A percentile compares a stretch with the other conserved stretches of the same genome.
phyloP scores from a whole-genome alignment of 495 filamentous ascomycete species.

The Daldinia caldariorum region DNA sequence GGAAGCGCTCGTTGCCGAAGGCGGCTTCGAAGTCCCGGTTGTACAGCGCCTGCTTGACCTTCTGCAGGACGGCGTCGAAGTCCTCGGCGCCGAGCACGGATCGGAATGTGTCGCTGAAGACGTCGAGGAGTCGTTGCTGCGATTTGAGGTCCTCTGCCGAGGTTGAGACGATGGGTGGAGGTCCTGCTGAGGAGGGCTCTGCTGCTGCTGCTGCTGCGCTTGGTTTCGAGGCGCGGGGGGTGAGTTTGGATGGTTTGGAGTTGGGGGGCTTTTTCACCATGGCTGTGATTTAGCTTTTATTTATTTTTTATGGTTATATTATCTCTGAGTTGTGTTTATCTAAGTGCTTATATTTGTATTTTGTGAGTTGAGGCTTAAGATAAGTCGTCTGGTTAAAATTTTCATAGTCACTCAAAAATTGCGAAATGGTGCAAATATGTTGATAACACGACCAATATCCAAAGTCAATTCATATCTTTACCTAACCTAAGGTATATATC shows the following conservation, averaged over 20 bases:
- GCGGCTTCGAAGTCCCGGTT: constrained; percentile 83
- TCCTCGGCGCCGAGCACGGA: constrained; percentile 50
- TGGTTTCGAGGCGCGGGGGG: constrained; percentile 18
- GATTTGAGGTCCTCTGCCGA: constrained; percentile 49
- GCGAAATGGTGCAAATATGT: not conserved
- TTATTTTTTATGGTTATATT: not conserved
- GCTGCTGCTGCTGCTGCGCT: constrained; percentile 41
- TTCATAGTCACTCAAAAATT: not conserved
- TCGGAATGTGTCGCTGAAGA: constrained; percentile 74
- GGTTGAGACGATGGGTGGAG: not conserved
- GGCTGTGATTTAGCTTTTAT: not conserved
- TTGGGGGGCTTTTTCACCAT: constrained; percentile 30
- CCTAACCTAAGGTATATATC: no score
- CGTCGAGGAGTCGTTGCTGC: constrained; percentile 79
- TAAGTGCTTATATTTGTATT: not conserved
- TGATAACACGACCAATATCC: not conserved
- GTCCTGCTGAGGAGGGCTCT: constrained; percentile 32
- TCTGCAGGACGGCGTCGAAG: constrained; percentile 68
- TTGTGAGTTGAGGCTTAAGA: not conserved
- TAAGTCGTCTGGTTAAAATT: not conserved
- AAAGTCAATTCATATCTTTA: not conserved
- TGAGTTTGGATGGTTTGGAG: constrained; percentile 21
- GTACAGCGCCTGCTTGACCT: constrained; percentile 83
- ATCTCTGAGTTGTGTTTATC: not conserved
- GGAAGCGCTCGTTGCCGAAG: constrained; percentile 72